These are phyloP conservation scores for Zygoascus ofunaensis DNA, from an alignment of 805 yeast genomes.

Conservation along the genomic window DNA sequence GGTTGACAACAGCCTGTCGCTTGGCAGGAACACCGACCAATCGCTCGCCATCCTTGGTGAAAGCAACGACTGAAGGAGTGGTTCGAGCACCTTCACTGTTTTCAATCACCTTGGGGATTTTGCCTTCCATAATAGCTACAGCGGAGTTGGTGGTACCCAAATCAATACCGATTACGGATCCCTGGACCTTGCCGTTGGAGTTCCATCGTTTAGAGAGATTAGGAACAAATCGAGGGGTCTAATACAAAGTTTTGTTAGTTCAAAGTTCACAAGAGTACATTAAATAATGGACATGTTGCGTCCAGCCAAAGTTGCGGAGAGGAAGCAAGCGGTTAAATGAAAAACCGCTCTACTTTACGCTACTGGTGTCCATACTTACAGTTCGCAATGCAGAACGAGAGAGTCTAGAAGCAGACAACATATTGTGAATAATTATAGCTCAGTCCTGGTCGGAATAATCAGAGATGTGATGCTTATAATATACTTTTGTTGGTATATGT, in stretches of 20 bases:
- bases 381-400: conserved; percentile 29
- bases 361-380: conserved; percentile 17
- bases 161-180: conserved; percentile 75
- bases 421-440: conserved; percentile 11
- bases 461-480: not conserved
- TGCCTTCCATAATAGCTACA: conserved; percentile 76
- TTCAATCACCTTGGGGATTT: conserved; percentile 67
- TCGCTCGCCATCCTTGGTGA: conserved; percentile 84
- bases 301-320: too few relatives aligned
- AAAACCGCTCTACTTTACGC: not conserved
- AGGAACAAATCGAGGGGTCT: conserved; percentile 19
- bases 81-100: conserved; percentile 71
- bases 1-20: conserved; percentile 92
- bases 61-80: conserved; percentile 92
- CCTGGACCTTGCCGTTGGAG: conserved; percentile 42
- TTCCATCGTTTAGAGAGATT: conserved; percentile 31
- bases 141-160: conserved; percentile 88
- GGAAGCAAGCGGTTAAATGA: not conserved
- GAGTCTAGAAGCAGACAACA: conserved; percentile 33
- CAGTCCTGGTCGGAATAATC: not conserved
- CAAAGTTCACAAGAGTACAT: conserved; percentile 1
- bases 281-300: too few relatives aligned
- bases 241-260: conserved; percentile 3
- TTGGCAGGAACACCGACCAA: conserved; percentile 92
- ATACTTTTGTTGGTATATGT: not conserved